Base-by-base conservation (phyloP, 2,329 filamentous ascomycete species). In the Alternaria postmessia region DNA sequence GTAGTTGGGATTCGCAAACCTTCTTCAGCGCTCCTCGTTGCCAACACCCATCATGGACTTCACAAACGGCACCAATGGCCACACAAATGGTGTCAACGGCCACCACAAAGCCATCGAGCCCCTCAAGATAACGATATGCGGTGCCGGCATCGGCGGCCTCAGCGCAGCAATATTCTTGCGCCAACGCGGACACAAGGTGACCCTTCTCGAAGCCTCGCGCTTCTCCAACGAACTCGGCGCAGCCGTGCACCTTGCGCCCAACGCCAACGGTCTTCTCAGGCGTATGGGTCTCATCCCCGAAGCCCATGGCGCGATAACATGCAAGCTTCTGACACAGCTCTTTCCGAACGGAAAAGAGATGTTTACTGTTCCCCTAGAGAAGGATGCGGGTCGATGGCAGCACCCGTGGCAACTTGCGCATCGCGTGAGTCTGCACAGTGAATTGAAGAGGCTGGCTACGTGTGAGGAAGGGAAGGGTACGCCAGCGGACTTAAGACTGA, bases 161-260 rank as follows among this genome's bases (percentile, higher is more conserved):
- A 80, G 80, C 8, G 81, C 84, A 2, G 85, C 84, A 1, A 83
- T 88, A 36, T 82, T 80, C 12, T 75, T 89, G 1, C 81, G 86
- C 7, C 81, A 83, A 57, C 66, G 72, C 54, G 72, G 73, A 16
- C 74, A 76, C 48, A 18, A 54, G 2, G 64, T 75, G 3, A 73
- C 69, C 7, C 54, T 75, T 5, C 61, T 75, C 30, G 73, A 77
- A 64, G 83, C 86, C 68, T 88, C 86, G 0, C 78, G 78, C 2
- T 83, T 88, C 34, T 82, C 83, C 16, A 83, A 79, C 51, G 87
- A 89, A 72, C 76, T 81, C 1, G 88, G 87, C 0, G 87, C 88
- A 3, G 87, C 87, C 0, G 82, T 90, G n/a, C 87, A 89, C 67
- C 71, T 90, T 5, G 83, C 85, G 0, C 87, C 88, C 0, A 91